These are phyloP conservation scores for Aspergillus melleus DNA, from an alignment of 2,329 filamentous ascomycete species.

Conservation along the genomic window DNA sequence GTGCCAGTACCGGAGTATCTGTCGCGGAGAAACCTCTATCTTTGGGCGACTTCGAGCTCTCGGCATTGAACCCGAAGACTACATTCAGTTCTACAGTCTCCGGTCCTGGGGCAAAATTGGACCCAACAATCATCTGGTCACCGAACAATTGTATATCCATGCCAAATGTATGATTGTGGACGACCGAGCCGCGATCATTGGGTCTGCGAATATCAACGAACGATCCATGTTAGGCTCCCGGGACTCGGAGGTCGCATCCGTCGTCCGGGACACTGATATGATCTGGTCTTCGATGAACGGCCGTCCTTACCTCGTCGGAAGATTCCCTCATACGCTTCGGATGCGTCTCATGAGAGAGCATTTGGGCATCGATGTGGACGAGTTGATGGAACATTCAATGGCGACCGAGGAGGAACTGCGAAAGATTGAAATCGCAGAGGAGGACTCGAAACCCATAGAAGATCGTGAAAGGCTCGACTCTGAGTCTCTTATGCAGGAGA, in stretches of 20 bases:
- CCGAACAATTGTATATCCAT: conserved; percentile 97
- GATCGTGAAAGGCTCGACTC: conserved; percentile 26
- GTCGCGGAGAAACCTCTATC: conserved; percentile 85
- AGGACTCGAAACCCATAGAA: conserved; percentile 27
- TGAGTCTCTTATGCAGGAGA: conserved; percentile 35
- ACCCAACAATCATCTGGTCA: conserved; percentile 76
- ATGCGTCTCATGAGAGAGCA: conserved; percentile 96
- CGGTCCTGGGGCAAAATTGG: conserved; percentile 91
- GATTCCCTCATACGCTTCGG: conserved; percentile 89
- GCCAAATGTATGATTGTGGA: conserved; percentile 97
- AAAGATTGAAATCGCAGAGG: conserved; percentile 59
- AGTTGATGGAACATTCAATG: conserved; percentile 77
- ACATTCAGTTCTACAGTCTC: conserved; percentile 91
- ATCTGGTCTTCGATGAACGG: conserved; percentile 90
- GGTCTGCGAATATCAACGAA: conserved; percentile 98
- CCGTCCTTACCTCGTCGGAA: conserved; percentile 81
- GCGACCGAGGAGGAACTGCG: conserved; percentile 64
- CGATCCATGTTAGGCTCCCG: conserved; percentile 89
- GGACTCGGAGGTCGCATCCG: conserved; percentile 87
- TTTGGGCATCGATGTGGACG: conserved; percentile 91
- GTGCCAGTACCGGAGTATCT: conserved; percentile 95
- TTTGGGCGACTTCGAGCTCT: conserved; percentile 78
- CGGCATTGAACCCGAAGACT: conserved; percentile 90
- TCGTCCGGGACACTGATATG: conserved; percentile 92
- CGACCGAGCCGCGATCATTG: conserved; percentile 88